Evolutionary conservation across 2,329 filamentous ascomycete species (phyloP), one percentile per base, ranked within the genome.

Genomic region (Fusarium miscanthi): DNA sequence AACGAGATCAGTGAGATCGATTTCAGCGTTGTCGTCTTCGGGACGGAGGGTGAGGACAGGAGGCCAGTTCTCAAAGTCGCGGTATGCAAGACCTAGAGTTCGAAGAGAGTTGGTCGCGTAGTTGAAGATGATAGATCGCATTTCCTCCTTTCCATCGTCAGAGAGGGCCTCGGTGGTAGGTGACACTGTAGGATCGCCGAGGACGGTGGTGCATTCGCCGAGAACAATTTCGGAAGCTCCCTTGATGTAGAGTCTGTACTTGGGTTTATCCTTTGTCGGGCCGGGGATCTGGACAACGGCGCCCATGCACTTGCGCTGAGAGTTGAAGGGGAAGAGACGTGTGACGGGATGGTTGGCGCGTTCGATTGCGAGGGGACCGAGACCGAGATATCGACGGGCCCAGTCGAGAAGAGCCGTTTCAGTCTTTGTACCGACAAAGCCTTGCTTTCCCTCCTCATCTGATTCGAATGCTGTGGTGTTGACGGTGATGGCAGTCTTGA

Each of bases 21-120:
- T 57, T 6, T 72, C 68, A 17, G 43, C 54, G 16, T 58, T 75
- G 64, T 92, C 92, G 12, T 77, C 76, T 25, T 90, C 87, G 59
- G 93, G 91, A 8, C 87, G 82, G n/a, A 74, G 70, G 9, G 86
- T 90, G 31, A 87, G 83, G 64, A 92, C 89, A 17, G 86, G 91
- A 23, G 92, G 92, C 92, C 92, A 94, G 58, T 82, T 84, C 43
- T 90, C 86, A 68, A 92, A 93, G 72, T 94, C 93, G 51, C 89
- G 88, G 80, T 93, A 94, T 13, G 92, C 85, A 68, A 94, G 85
- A 37, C 88, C 92, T 59, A 94, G 92, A 4, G 92, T 94, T 59
- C 92, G 89, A 11, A 94, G 87, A 12, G 92, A 94, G 31, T 89
- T 84, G 9, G 85, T 85, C 12, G 90, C 90, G 71, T 91, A 91